These are phyloP conservation scores for Scolecobasidium constrictum DNA, from an alignment of 2,329 filamentous ascomycete species.

Conservation along the genomic window DNA sequence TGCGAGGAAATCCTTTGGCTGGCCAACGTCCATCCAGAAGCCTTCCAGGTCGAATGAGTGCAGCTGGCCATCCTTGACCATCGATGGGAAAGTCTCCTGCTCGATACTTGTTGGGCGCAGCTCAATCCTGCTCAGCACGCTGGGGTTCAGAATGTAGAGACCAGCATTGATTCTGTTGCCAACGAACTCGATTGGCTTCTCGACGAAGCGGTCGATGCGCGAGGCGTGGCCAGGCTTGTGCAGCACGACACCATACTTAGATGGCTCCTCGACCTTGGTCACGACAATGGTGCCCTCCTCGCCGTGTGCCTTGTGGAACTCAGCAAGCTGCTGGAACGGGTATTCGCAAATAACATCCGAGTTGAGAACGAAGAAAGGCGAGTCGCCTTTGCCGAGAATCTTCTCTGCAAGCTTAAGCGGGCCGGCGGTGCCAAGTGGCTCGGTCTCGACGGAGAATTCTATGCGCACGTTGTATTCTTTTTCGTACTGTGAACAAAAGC, in stretches of 20 bases:
- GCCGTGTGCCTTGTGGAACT: constrained; percentile 87
- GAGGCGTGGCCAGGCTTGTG: constrained; percentile 88
- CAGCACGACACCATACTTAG: constrained; percentile 97
- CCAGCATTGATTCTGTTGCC: constrained; percentile 98
- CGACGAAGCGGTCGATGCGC: constrained; percentile 95
- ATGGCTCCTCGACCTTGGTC: constrained; percentile 97
- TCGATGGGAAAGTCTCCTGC: constrained; percentile 95
- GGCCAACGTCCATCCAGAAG: constrained; percentile 99
- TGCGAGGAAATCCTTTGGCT: constrained; percentile 95
- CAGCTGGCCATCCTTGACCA: constrained; percentile 77
- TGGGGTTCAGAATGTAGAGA: constrained; percentile 95
- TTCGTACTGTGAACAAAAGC: constrained; percentile 53
- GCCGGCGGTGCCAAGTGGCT: constrained; percentile 89
- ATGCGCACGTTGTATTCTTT: constrained; percentile 88
- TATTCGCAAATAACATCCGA: constrained; percentile 98
- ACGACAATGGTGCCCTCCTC: constrained; percentile 96
- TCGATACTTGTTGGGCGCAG: constrained; percentile 95
- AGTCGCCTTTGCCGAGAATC: constrained; percentile 84
- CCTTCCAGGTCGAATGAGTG: constrained; percentile 95
- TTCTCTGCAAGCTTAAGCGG: constrained; percentile 91
- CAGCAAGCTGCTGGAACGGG: constrained; percentile 79
- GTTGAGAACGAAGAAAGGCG: constrained; percentile 96
- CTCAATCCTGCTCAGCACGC: constrained; percentile 82
- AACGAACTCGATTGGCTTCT: constrained; percentile 98
- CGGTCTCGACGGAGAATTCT: constrained; percentile 91